These are phyloP conservation scores for Daphne laureola DNA, from an alignment of 441 rosid species.

Conservation along the genomic window DNA sequence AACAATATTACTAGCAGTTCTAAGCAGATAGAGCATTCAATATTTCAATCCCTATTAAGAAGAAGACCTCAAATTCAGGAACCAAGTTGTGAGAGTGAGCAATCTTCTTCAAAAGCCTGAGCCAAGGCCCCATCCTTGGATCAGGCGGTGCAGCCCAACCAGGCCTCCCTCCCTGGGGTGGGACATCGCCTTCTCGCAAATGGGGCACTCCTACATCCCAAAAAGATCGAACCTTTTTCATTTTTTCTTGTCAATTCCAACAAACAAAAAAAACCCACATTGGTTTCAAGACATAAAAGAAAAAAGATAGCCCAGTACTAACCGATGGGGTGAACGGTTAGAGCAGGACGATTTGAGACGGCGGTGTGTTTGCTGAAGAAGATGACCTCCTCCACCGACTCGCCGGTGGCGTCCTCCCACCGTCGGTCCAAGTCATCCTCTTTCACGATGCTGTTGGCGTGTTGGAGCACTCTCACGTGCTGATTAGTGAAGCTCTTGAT, in stretches of 20 bases:
- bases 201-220: conserved; percentile 64
- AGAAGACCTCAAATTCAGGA: conserved; percentile 80
- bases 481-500: conserved; percentile 43
- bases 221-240: background rate
- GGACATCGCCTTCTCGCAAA: conserved; percentile 53
- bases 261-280: conserved; percentile 10
- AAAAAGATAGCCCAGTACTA: too few species aligned
- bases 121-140: conserved; percentile 88
- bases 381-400: conserved; percentile 64
- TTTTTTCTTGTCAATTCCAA: background rate
- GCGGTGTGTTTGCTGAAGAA: conserved; percentile 85
- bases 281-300: background rate
- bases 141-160: conserved; percentile 85
- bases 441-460: conserved; percentile 44
- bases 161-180: conserved; percentile 75
- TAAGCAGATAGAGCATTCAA: too few species aligned
- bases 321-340: conserved; percentile 76
- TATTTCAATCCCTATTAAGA: background rate
- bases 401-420: conserved; percentile 80
- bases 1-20: conserved; percentile 2
- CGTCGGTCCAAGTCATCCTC: conserved; percentile 69
- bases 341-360: conserved; percentile 71
- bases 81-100: conserved; percentile 58
- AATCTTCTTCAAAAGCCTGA: conserved; percentile 53
- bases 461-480: conserved; percentile 53